Evolutionary conservation across 805 yeast genomes (phyloP).

Genomic region (Metschnikowia gruessii): DNA sequence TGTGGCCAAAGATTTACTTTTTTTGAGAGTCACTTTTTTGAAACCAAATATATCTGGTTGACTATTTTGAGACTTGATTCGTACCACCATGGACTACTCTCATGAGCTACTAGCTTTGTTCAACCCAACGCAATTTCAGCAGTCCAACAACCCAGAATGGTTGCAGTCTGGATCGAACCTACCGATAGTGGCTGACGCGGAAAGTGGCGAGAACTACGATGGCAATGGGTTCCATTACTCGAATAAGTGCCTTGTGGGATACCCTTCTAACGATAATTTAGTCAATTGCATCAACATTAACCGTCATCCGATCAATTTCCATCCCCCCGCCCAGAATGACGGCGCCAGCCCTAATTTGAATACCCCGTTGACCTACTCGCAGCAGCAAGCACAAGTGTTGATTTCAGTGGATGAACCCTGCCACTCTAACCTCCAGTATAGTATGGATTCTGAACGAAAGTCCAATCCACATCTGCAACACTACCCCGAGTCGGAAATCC

Average conservation of each 20-base stretch:
- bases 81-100: slow-evolving; percentile 5
- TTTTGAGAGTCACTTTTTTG: too few relatives aligned
- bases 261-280: neutral
- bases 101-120: slow-evolving; percentile 11
- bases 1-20: too few relatives aligned
- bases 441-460: neutral
- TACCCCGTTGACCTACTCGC: neutral
- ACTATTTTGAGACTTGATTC: neutral
- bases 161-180: slow-evolving; percentile 4
- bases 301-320: neutral
- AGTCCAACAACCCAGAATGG: slow-evolving; percentile 4
- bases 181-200: slow-evolving; percentile 2
- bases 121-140: slow-evolving; percentile 4
- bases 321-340: neutral
- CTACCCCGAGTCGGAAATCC: slow-evolving; percentile 1
- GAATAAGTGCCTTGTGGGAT: neutral
- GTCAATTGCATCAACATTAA: slow-evolving; percentile 1
- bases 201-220: slow-evolving; percentile 2
- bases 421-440: neutral
- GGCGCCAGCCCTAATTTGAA: neutral
- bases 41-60: too few relatives aligned
- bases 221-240: neutral
- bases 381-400: slow-evolving; percentile 5
- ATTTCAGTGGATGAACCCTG: slow-evolving; percentile 1
- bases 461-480: neutral